Evolutionary conservation across 176 grass and related monocot species (phyloP).

Genomic region (Aegilops speltoides): DNA sequence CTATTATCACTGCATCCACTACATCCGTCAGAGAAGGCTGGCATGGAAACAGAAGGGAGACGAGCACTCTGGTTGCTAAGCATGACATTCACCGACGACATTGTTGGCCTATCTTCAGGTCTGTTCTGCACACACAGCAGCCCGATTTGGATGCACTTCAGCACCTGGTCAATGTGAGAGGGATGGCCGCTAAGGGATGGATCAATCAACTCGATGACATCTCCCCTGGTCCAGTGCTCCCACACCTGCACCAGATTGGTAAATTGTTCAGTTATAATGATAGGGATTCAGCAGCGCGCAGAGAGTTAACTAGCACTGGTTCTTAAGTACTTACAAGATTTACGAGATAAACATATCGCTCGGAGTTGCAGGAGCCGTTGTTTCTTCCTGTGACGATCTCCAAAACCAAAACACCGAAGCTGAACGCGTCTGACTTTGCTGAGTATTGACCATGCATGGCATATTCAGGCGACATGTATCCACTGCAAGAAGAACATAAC

Average conservation of each 20-base stretch:
- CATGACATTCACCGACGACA: neutral
- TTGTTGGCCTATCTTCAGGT: neutral
- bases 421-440: neutral
- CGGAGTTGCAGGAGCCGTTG: neutral
- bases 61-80: neutral
- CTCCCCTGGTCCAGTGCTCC: neutral
- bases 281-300: neutral
- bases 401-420: neutral
- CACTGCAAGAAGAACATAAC: neutral
- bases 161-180: neutral
- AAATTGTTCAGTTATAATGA: neutral
- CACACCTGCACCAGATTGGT: neutral
- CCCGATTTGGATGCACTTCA: neutral
- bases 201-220: neutral
- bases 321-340: neutral
- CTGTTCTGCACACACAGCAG: conserved; percentile 8
- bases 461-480: neutral
- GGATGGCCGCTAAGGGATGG: neutral
- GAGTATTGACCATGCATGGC: neutral
- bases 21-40: neutral
- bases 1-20: neutral
- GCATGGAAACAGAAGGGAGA: conserved; percentile 9
- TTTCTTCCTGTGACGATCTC: neutral
- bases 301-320: neutral
- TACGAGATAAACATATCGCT: neutral